Conservation (phyloP, 768 basidiomycete species). For the Lactifluus volemus region DNA sequence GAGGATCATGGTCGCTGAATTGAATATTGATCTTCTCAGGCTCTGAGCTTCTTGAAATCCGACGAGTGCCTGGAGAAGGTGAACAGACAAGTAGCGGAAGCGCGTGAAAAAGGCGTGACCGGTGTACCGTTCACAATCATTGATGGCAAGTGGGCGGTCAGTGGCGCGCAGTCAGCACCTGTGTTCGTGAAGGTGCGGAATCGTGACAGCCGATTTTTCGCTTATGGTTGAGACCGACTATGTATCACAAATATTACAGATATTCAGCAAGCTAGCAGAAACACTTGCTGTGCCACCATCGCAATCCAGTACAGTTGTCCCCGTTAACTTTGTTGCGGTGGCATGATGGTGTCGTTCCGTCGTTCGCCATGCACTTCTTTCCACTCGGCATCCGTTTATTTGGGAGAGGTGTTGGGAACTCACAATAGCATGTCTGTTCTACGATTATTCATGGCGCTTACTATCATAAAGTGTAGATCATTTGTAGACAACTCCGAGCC, state of each 20-base stretch:
- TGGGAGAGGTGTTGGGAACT: not conserved
- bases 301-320: conserved; percentile 3
- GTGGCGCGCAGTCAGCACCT: conserved; percentile 64
- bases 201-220: not conserved
- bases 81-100: conserved; percentile 49
- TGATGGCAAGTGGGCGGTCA: conserved; percentile 69
- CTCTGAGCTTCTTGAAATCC: conserved; percentile 52
- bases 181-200: conserved; percentile 54
- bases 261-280: conserved; percentile 18
- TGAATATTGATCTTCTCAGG: conserved; percentile 30
- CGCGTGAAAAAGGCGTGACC: conserved; percentile 57
- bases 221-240: not conserved
- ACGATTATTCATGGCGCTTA: no score
- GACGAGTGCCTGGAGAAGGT: conserved; percentile 61
- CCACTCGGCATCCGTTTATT: not conserved
- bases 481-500: no score
- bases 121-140: conserved; percentile 79
- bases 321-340: conserved; percentile 11
- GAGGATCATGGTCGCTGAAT: not conserved
- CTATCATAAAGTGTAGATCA: no score
- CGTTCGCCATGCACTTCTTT: not conserved
- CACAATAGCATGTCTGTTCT: not conserved
- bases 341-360: not conserved
- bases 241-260: not conserved
- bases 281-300: conserved; percentile 5